Conservation (phyloP, 768 basidiomycete genomes). For the Mycena albidolilacea region DNA sequence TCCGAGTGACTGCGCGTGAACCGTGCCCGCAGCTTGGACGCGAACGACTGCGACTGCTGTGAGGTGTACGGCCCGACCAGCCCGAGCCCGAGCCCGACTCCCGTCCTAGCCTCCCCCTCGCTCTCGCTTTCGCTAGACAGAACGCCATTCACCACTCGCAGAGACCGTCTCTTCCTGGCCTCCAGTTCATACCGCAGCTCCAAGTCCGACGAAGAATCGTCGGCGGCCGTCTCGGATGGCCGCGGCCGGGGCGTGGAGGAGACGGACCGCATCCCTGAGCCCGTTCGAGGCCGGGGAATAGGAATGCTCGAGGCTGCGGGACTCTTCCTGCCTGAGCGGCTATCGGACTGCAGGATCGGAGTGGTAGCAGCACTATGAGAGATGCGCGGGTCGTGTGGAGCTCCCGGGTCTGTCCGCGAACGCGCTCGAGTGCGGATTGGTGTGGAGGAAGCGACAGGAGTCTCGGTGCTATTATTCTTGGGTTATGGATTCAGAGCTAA, state of each 20-base stretch:
- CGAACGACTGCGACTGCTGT: conserved; percentile 48
- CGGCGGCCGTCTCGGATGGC: conserved; percentile 21
- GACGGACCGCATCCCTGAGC: conserved; percentile 43
- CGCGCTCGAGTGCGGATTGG: conserved; percentile 44
- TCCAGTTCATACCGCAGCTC: conserved; percentile 41
- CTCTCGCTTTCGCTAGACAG: conserved; percentile 38
- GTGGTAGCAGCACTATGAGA: conserved; percentile 7
- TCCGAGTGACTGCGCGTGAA: conserved; percentile 8
- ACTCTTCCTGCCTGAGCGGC: conserved; percentile 7
- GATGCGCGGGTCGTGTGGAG: conserved; percentile 7
- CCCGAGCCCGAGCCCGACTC: conserved; percentile 29
- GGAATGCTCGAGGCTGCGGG: conserved; percentile 51
- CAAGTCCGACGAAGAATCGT: conserved; percentile 63
- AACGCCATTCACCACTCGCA: conserved; percentile 37
- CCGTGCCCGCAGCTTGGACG: conserved; percentile 36
- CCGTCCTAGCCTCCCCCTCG: conserved; percentile 23
- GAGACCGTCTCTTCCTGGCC: conserved; percentile 31
- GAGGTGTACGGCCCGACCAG: conserved; percentile 50
- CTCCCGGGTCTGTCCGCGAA: conserved; percentile 56
- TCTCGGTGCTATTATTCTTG: neutral
- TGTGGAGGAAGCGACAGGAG: neutral
- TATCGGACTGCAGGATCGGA: conserved; percentile 11
- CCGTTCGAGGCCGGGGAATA: conserved; percentile 54
- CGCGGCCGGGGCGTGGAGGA: conserved; percentile 41
- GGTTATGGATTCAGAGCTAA: conserved; percentile 20